Evolutionary conservation across 768 basidiomycete species (phyloP), one percentile per base, ranked within the genome.

Genomic region (Boletus rubescentipes): DNA sequence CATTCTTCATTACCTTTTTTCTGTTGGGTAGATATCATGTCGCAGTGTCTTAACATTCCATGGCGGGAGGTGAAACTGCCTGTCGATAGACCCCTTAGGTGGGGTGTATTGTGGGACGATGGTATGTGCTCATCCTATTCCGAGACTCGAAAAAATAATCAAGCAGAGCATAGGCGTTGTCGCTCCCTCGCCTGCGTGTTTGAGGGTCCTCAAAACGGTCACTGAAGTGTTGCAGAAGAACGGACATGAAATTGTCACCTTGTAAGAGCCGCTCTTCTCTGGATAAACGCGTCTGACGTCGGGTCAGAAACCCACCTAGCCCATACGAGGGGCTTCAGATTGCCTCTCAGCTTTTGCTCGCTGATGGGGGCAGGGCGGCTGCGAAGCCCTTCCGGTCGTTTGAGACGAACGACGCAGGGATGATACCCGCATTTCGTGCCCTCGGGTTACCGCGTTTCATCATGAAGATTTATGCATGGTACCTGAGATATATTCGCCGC

Each of bases 91-190:
- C 67, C 68, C 5, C 39, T 86, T 32, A 82, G 83, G 59, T 87
- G 81, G 80, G 84, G 84, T 23, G 73, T 86, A 35, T 67, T 86
- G 54, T 81, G 83, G 80, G 79, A 83, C 40, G 86, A 87, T 61
- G 81, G 85, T 83, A 38, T 18, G 59, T 45, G 2, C 43, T 39
- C 31, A 34, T 46, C 2, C 7, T 11, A 1, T 8, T 39, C 14
- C 9, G 9, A 23, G 7, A 32, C 14, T 36, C 29, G 6, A 18
- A 16, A 21, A 36, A 21, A 29, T 49, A n/a, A n/a, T n/a, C n/a
- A 26, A 53, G n/a, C n/a, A 1, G 11, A 29, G n/a, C 12, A 18
- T 35, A 87, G 86, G 81, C 6, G 75, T 84, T 31, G 77, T 86
- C 2, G 58, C 66, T 29, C 81, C 83, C 3, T 84, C 85, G 2